Conservation (phyloP, 345 rosid species). For the Gossypium sturtianum region DNA sequence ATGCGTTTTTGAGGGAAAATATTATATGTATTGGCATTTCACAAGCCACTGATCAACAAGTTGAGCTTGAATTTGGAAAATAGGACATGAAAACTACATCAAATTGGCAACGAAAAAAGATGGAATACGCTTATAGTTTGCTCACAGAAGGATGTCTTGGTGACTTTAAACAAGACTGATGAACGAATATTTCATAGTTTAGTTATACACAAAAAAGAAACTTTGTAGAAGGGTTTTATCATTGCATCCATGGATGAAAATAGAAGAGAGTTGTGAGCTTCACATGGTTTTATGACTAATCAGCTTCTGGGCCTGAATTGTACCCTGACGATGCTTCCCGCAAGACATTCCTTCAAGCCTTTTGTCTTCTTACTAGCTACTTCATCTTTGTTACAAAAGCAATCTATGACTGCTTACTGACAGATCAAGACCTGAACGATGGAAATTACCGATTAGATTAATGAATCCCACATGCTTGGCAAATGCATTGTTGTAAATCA, state of each 20-base stretch:
- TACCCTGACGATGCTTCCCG: neutral
- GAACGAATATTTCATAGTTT: neutral
- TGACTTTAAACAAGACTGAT: no score
- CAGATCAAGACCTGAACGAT: constrained; percentile 29
- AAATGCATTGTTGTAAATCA: constrained; percentile 26
- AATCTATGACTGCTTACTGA: constrained; percentile 35
- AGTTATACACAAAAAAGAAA: neutral
- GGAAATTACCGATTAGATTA: constrained; percentile 37
- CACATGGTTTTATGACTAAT: constrained; percentile 1
- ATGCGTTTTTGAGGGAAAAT: no score
- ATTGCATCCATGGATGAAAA: neutral
- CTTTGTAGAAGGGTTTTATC: neutral
- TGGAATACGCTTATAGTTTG: no score
- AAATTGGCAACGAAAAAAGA: no score
- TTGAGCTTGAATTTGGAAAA: no score
- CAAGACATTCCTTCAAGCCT: constrained; percentile 20
- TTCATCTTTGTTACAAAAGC: constrained; percentile 38
- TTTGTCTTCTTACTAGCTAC: constrained; percentile 26
- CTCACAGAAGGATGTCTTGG: no score
- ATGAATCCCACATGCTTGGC: constrained; percentile 32
- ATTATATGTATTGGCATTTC: no score
- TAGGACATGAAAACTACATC: no score
- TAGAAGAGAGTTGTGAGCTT: neutral
- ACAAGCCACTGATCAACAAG: no score
- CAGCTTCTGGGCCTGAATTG: constrained; percentile 10